Evolutionary conservation across 257 asterid species (phyloP), one percentile per base, ranked within the genome.

Genomic region (Nicotiana paniculata): DNA sequence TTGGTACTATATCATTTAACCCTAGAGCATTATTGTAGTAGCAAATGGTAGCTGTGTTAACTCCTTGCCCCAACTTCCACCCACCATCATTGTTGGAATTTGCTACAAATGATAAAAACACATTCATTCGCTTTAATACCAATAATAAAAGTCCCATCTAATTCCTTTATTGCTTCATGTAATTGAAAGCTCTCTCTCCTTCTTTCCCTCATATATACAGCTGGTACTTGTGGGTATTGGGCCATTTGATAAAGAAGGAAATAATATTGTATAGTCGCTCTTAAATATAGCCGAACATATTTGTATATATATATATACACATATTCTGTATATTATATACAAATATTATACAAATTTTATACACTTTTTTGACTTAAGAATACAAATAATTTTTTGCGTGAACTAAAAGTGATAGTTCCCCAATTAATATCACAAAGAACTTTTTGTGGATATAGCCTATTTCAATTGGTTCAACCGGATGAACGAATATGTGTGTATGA

Each of bases 81-180:
- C 80, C 63, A 46, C 80, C 62, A 75, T 75, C 28, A 51, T 75
- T 75, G 39, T 75, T 75, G 33, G 80, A 58, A 30, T 57, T 72
- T 51, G 62, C 46, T 75, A 51, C 46, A 75, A 43, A 46, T 24
- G 21, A 75, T 48, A n/a, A 48, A 35, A 75, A 24, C 62, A 55
- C 63, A 48, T 75, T 48, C 57, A 74, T 46, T 74, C 17, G 18
- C 78, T 70, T 70, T 11, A 16, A 35, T n/a, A 11, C 78, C 79
- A 51, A 33, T 72, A 72, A 37, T 24, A 75, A 75, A 46, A 57
- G 63, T 26, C 63, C 63, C 63, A 57, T 57, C 63, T 57, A 57
- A 57, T 57, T 51, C 26, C 55, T 51, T 51, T 51, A 24, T 75
- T 75, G 80, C 24, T 35, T 57, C n/a, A 57, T 8, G 63, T 26